These are phyloP conservation scores for Penicillium sp. DNA, from an alignment of 2,329 filamentous ascomycete genomes.

Conservation along the genomic window DNA sequence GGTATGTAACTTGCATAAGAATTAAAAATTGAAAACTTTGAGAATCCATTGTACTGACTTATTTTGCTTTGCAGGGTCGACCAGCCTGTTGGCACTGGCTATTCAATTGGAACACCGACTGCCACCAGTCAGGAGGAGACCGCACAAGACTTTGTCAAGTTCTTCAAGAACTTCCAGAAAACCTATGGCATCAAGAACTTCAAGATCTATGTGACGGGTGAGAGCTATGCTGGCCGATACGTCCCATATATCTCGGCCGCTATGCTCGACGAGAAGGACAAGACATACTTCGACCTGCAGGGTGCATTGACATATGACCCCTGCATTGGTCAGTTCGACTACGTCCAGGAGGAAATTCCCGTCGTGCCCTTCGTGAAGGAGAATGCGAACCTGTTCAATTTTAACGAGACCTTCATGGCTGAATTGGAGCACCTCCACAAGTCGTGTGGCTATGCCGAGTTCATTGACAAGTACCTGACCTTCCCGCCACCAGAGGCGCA, in stretches of 20 bases:
- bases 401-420: constrained; percentile 52
- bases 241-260: constrained; percentile 76
- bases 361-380: constrained; percentile 51
- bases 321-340: constrained; percentile 53
- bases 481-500: constrained; percentile 54
- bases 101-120: constrained; percentile 68
- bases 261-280: constrained; percentile 73
- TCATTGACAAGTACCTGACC: constrained; percentile 59
- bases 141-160: constrained; percentile 74
- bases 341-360: constrained; percentile 42
- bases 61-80: constrained; percentile 31
- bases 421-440: constrained; percentile 50
- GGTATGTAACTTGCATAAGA: constrained; percentile 56
- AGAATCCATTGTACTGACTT: constrained; percentile 9
- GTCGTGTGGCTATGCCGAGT: constrained; percentile 55
- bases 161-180: constrained; percentile 78
- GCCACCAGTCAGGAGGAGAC: constrained; percentile 71
- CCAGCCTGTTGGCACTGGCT: constrained; percentile 66
- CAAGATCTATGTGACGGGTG: constrained; percentile 77
- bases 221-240: constrained; percentile 73
- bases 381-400: constrained; percentile 52
- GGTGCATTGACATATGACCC: constrained; percentile 77
- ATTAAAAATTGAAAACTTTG: background rate
- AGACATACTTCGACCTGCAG: constrained; percentile 69
- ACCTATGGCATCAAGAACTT: constrained; percentile 70